Percentiles rank a stretch among this genome's conserved stretches.
Evolutionary conservation across 2,329 filamentous ascomycete species (phyloP).

Genomic region (Pseudogymnoascus sp.): DNA sequence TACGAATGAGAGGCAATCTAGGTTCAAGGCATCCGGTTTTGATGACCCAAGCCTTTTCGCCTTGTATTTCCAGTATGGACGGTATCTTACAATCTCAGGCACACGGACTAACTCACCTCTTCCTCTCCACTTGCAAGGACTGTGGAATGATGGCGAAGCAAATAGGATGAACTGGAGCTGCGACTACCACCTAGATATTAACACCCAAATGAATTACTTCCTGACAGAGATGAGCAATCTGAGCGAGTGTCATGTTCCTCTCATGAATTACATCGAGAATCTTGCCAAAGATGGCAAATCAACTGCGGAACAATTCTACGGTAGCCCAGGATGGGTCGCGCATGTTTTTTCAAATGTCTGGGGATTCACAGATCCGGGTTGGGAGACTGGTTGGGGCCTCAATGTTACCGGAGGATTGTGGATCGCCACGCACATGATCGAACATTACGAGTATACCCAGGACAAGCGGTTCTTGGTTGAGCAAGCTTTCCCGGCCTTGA

Average conservation of each 20-base stretch:
- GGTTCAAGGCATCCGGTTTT: neutral
- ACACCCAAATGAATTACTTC: too few species aligned
- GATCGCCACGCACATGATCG: constrained; percentile 19
- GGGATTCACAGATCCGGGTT: too few species aligned
- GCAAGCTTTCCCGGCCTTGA: too few species aligned
- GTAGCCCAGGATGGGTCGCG: too few species aligned
- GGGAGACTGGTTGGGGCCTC: constrained; percentile 3
- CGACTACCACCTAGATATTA: constrained; percentile 1
- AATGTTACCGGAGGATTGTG: constrained; percentile 10
- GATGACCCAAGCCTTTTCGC: too few species aligned
- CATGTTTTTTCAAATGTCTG: too few species aligned
- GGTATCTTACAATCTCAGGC: too few species aligned
- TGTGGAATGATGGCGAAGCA: neutral
- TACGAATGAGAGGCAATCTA: too few species aligned
- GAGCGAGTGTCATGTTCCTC: constrained; percentile 8
- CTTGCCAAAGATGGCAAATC: constrained; percentile 5
- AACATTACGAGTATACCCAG: constrained; percentile 16
- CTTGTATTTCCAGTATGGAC: too few species aligned
- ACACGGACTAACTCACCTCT: too few species aligned
- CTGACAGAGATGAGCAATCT: neutral
- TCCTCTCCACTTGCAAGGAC: too few species aligned
- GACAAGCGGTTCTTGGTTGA: constrained; percentile 4
- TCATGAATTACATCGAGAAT: constrained; percentile 4
- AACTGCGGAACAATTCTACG: neutral
- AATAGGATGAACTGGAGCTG: constrained; percentile 10